phyloP scores from a whole-genome alignment of 169 alveolate species.

The Plasmodium ovale region DNA sequence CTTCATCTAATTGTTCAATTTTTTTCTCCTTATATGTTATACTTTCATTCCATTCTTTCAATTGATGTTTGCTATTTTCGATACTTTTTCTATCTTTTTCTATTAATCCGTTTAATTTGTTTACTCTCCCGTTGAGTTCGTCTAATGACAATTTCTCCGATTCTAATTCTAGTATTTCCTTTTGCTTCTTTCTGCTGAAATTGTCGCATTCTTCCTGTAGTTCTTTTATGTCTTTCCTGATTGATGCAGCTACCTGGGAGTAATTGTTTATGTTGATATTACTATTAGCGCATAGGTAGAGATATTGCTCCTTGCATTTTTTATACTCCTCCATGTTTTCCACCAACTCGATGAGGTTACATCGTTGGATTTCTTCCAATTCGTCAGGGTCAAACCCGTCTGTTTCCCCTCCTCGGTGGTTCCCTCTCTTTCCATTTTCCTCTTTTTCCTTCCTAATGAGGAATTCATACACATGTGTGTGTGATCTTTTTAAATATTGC shows the following conservation, averaged over 20 bases:
- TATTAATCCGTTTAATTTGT: constrained; percentile 39
- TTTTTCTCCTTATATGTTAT: constrained; percentile 49
- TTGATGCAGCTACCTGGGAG: not conserved
- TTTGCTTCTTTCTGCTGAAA: constrained; percentile 45
- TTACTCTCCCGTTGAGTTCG: not conserved
- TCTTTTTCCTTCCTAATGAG: constrained; percentile 32
- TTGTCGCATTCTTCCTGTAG: constrained; percentile 68
- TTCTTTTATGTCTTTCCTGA: constrained; percentile 58
- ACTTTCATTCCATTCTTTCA: constrained; percentile 6
- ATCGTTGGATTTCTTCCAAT: not conserved
- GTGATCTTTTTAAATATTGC: constrained; percentile 26
- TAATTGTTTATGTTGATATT: constrained; percentile 45
- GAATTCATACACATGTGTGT: constrained; percentile 44
- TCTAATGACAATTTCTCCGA: constrained; percentile 35
- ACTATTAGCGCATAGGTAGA: constrained; percentile 59
- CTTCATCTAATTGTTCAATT: constrained; percentile 71
- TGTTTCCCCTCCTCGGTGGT: not conserved
- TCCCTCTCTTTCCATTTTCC: constrained; percentile 14
- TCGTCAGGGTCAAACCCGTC: constrained; percentile 32
- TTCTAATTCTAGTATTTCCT: constrained; percentile 31
- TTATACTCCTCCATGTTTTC: constrained; percentile 31
- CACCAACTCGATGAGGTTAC: constrained; percentile 11
- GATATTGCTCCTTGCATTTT: constrained; percentile 29
- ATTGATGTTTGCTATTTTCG: constrained; percentile 33
- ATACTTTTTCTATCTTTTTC: constrained; percentile 61